Evolutionary conservation across 768 basidiomycete genomes (phyloP).

Genomic region (Termitomyces sp.): DNA sequence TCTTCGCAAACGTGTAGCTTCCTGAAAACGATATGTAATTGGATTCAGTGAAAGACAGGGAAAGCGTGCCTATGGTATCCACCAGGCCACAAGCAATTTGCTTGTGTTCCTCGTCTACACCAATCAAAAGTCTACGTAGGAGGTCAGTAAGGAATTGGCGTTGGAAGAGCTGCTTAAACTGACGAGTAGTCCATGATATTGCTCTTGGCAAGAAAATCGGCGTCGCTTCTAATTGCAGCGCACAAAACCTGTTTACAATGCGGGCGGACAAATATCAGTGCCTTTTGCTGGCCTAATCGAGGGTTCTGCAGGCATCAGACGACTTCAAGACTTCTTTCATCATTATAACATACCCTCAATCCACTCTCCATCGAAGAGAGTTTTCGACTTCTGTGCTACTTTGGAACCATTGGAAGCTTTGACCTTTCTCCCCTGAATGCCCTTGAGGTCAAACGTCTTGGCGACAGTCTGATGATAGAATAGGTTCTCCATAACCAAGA

Average conservation of each 20-base stretch:
- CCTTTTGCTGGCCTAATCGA: conserved; percentile 57
- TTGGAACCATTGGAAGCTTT: conserved; percentile 42
- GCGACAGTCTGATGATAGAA: conserved; percentile 68
- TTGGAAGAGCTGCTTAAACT: conserved; percentile 23
- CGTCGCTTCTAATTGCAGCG: conserved; percentile 68
- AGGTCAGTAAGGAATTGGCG: neutral
- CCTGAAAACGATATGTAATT: conserved; percentile 36
- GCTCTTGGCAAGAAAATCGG: conserved; percentile 69
- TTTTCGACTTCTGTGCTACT: conserved; percentile 43
- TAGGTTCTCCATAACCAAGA: conserved; percentile 84
- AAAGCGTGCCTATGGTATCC: conserved; percentile 69
- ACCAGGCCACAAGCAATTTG: conserved; percentile 78
- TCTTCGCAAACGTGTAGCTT: conserved; percentile 84
- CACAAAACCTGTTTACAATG: conserved; percentile 71
- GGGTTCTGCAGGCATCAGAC: neutral
- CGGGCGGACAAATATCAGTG: conserved; percentile 64
- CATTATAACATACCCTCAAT: conserved; percentile 61
- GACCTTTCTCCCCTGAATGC: conserved; percentile 75
- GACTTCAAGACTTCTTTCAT: neutral
- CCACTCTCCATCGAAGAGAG: conserved; percentile 83
- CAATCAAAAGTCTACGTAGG: conserved; percentile 58
- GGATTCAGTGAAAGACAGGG: neutral
- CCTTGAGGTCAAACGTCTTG: conserved; percentile 81
- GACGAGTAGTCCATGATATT: conserved; percentile 90
- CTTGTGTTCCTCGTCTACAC: conserved; percentile 64